Evolutionary conservation across 106 monocot species (phyloP).

Genomic region (Ottelia alismoides): DNA sequence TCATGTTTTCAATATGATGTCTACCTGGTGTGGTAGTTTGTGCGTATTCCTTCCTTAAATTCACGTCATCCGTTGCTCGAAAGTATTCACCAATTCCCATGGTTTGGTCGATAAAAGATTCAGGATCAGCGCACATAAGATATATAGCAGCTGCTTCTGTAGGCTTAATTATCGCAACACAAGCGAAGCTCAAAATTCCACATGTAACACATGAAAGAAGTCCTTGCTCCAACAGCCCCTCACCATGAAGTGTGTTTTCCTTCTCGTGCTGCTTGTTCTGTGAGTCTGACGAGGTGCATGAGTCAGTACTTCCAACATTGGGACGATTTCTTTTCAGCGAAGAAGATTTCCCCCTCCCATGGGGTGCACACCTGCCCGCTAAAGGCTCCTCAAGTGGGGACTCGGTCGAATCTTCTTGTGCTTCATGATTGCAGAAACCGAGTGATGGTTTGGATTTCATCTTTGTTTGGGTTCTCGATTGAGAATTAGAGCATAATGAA

Average conservation of each 20-base stretch:
- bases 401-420: slow-evolving; percentile 25
- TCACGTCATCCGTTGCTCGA: slow-evolving; percentile 9
- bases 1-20: too few relatives aligned
- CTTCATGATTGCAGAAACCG: slow-evolving; percentile 39
- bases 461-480: slow-evolving; percentile 29
- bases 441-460: slow-evolving; percentile 50
- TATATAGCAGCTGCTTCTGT: slow-evolving; percentile 40
- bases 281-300: too few relatives aligned
- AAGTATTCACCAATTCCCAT: slow-evolving; percentile 10
- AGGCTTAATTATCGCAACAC: slow-evolving; percentile 75
- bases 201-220: slow-evolving; percentile 84
- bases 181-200: slow-evolving; percentile 83
- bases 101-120: slow-evolving; percentile 23
- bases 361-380: slow-evolving; percentile 12
- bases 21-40: too few relatives aligned
- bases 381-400: slow-evolving; percentile 20
- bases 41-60: too few relatives aligned
- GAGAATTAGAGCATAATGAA: slow-evolving; percentile 21
- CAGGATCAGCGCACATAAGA: slow-evolving; percentile 44
- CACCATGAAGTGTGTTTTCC: too few relatives aligned
- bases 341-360: too few relatives aligned
- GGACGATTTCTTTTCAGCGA: too few relatives aligned
- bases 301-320: too few relatives aligned
- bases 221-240: slow-evolving; percentile 75
- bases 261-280: too few relatives aligned